Conservation (phyloP, 148 eudicot species). For the Rhododendron griersonianum region DNA sequence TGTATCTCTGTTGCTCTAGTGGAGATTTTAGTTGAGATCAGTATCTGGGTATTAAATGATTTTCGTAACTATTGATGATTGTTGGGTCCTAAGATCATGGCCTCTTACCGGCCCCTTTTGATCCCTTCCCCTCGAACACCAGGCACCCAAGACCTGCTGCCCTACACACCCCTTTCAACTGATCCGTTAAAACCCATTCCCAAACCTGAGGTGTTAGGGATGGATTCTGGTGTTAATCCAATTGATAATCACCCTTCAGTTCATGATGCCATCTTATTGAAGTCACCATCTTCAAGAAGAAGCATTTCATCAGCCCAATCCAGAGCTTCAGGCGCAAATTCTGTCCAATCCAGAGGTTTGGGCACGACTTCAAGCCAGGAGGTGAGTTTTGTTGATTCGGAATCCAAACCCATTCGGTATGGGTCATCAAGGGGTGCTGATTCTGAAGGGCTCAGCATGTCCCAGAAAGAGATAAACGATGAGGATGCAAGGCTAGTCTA, state of each 20-base stretch:
- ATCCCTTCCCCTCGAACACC: conserved; percentile 49
- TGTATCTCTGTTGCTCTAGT: background rate
- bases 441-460: conserved; percentile 55
- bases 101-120: conserved; percentile 43
- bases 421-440: conserved; percentile 80
- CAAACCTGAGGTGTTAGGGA: conserved; percentile 24
- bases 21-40: conserved; percentile 14
- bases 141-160: conserved; percentile 24
- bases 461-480: conserved; percentile 79
- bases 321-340: conserved; percentile 38
- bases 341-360: conserved; percentile 41
- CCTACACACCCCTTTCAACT: conserved; percentile 24
- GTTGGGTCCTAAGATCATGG: conserved; percentile 49
- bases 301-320: conserved; percentile 47
- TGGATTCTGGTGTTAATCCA: conserved; percentile 33
- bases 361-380: conserved; percentile 48
- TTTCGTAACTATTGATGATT: conserved; percentile 27
- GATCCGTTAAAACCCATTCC: conserved; percentile 29
- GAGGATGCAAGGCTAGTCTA: conserved; percentile 86
- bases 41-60: conserved; percentile 29
- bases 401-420: conserved; percentile 46
- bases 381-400: conserved; percentile 54
- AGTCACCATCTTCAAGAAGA: conserved; percentile 48
- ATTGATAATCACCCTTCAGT: conserved; percentile 28
- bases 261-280: conserved; percentile 9